A percentile compares a stretch with the other conserved stretches of the same genome.
phyloP scores from a whole-genome alignment of 106 monocot genomes.

The Xerophyta viscosa region DNA sequence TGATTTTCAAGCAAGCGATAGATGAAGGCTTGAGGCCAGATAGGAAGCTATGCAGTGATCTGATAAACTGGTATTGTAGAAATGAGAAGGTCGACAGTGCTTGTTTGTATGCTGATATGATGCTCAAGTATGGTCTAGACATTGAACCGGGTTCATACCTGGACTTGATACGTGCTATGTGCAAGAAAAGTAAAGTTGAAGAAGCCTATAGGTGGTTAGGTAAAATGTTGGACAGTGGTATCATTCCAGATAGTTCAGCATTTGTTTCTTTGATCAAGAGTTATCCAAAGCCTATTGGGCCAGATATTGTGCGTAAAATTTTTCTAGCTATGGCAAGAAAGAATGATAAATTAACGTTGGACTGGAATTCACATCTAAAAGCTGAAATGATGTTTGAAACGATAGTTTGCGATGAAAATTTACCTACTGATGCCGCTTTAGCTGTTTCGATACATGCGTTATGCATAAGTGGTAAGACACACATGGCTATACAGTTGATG shows the following conservation, averaged over 20 bases:
- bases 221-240: conserved; percentile 24
- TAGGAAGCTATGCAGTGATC: conserved; percentile 13
- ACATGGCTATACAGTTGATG: conserved; percentile 18
- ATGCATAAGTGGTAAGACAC: conserved; percentile 19
- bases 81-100: conserved; percentile 22
- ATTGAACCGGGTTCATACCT: conserved; percentile 23
- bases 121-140: not conserved
- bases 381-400: conserved; percentile 18
- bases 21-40: conserved; percentile 18
- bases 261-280: conserved; percentile 17
- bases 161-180: conserved; percentile 12
- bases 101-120: conserved; percentile 14
- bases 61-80: conserved; percentile 32
- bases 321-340: conserved; percentile 23
- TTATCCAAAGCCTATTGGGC: conserved; percentile 6
- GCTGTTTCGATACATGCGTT: conserved; percentile 17
- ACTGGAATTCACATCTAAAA: conserved; percentile 11
- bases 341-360: conserved; percentile 3
- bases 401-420: conserved; percentile 13
- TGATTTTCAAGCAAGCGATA: conserved; percentile 23
- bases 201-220: conserved; percentile 25
- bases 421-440: conserved; percentile 18
- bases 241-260: conserved; percentile 28
- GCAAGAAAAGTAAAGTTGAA: conserved; percentile 18
- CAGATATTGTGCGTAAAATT: conserved; percentile 12